These are phyloP conservation scores for Acmispon strigosus DNA, from an alignment of 306 rosid species.

Conservation along the genomic window DNA sequence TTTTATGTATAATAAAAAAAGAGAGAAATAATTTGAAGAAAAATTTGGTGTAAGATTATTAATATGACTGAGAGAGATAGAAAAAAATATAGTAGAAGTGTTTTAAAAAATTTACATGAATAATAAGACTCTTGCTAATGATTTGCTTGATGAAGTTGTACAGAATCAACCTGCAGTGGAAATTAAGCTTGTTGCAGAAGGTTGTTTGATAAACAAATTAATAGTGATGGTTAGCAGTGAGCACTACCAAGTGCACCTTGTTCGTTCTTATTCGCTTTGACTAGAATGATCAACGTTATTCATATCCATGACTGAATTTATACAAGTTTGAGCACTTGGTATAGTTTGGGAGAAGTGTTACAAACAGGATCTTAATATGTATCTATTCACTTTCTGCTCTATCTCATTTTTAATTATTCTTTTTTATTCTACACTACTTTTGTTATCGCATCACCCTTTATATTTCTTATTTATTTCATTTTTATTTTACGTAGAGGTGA, in stretches of 20 bases:
- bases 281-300: conserved; percentile 2
- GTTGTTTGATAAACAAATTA: conserved; percentile 8
- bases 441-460: too few species aligned
- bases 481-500: too few species aligned
- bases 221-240: background rate
- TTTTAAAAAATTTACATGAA: too few species aligned
- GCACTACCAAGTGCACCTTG: conserved; percentile 8
- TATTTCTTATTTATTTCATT: too few species aligned
- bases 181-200: conserved; percentile 21
- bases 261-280: conserved; percentile 16
- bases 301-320: background rate
- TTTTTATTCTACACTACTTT: too few species aligned
- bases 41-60: too few species aligned
- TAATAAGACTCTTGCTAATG: background rate
- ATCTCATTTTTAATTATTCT: too few species aligned
- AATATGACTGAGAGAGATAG: too few species aligned
- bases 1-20: too few species aligned
- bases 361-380: background rate
- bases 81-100: too few species aligned
- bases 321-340: conserved; percentile 3
- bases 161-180: conserved; percentile 19
- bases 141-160: background rate
- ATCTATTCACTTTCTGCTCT: too few species aligned
- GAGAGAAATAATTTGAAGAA: too few species aligned
- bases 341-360: background rate